Percentiles rank a stretch among this genome's conserved stretches.
Evolutionary conservation across 2,329 filamentous ascomycete species (phyloP).

Genomic region (Phialocephala subalpina): DNA sequence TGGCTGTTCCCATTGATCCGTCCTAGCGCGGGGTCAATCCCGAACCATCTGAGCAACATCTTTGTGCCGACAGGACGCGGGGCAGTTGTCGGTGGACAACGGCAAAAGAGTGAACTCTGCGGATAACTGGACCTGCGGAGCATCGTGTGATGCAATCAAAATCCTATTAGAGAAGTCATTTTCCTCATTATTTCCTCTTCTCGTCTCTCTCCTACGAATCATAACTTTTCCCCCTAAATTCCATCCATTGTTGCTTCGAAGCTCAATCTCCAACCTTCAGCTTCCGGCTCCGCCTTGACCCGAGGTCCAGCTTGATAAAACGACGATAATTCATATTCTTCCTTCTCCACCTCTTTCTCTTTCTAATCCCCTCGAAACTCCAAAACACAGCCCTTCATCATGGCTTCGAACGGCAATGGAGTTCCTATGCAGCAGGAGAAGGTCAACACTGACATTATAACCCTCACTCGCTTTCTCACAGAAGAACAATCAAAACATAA

Average conservation of each 20-base stretch:
- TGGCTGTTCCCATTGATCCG: constrained; percentile 29
- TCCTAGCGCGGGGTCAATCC: constrained; percentile 33
- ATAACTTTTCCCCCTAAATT: constrained; percentile 7
- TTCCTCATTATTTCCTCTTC: constrained; percentile 18
- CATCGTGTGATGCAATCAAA: constrained; percentile 29
- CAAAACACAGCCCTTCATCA: constrained; percentile 29
- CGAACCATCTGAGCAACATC: constrained; percentile 14
- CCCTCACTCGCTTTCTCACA: constrained; percentile 92
- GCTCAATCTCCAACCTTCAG: constrained; percentile 15
- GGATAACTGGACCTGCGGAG: constrained; percentile 14
- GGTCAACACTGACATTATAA: constrained; percentile 96
- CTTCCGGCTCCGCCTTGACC: constrained; percentile 38
- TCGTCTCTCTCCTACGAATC: neutral
- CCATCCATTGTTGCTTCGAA: constrained; percentile 9
- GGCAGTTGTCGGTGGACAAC: constrained; percentile 18
- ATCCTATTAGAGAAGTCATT: constrained; percentile 32
- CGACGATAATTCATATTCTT: constrained; percentile 28
- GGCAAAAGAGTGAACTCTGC: constrained; percentile 8
- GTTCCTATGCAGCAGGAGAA: constrained; percentile 65
- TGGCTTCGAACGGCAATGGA: constrained; percentile 36
- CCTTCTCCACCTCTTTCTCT: constrained; percentile 11
- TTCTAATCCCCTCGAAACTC: constrained; percentile 3
- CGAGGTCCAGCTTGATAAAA: constrained; percentile 37
- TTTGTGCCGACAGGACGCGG: constrained; percentile 35
- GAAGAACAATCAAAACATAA: constrained; percentile 94